Evolutionary conservation across 495 filamentous ascomycete species (phyloP).

Genomic region (Penicillium tannophilum): DNA sequence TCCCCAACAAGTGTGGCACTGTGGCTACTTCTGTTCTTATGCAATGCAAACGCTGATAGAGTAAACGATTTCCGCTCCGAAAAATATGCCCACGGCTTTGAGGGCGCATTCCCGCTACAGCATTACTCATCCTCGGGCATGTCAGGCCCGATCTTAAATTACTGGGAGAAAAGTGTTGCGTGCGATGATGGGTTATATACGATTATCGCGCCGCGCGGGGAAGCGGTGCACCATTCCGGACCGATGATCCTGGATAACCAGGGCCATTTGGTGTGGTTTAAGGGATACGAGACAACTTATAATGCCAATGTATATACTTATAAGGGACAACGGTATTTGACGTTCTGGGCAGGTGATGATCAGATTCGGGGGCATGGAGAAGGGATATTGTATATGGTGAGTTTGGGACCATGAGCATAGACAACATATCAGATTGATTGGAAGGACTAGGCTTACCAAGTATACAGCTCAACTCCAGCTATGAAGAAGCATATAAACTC

Average conservation of each 20-base stretch:
- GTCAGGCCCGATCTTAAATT: conserved; percentile 42
- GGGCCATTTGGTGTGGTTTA: conserved; percentile 48
- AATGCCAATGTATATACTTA: conserved; percentile 45
- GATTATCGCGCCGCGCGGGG: conserved; percentile 46
- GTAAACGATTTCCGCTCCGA: conserved; percentile 13
- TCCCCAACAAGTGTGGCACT: neutral
- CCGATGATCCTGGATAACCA: conserved; percentile 49
- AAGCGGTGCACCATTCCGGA: conserved; percentile 35
- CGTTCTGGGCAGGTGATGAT: conserved; percentile 55
- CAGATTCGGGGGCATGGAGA: conserved; percentile 48
- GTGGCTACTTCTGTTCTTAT: neutral
- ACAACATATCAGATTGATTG: neutral
- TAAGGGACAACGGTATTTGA: conserved; percentile 46
- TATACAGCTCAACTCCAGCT: conserved; percentile 48
- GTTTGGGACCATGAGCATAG: conserved; percentile 4
- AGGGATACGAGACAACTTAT: conserved; percentile 37
- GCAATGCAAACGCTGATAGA: conserved; percentile 8
- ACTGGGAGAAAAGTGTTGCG: conserved; percentile 28
- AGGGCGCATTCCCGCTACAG: conserved; percentile 43
- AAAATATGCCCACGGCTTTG: conserved; percentile 36
- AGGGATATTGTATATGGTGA: conserved; percentile 53
- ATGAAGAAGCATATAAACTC: conserved; percentile 48
- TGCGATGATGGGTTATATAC: conserved; percentile 43
- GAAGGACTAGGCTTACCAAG: neutral
- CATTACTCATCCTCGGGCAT: conserved; percentile 39